Conservation (phyloP, 2,329 filamentous ascomycete genomes). For the Diplocarpon mali region DNA sequence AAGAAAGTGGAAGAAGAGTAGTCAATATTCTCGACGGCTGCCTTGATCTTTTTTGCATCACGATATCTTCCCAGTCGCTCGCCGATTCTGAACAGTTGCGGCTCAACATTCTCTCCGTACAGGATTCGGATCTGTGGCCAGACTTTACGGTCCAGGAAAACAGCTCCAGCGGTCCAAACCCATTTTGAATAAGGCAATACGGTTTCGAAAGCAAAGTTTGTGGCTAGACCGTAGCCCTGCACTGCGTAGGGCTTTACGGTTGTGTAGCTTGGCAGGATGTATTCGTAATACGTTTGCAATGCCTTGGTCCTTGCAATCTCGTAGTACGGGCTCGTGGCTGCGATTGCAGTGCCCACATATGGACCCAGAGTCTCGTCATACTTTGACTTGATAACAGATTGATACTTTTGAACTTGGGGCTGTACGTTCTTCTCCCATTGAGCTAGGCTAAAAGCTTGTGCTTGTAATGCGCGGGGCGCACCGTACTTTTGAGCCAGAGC, state of each 20-base stretch:
- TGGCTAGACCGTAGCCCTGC: conserved; percentile 55
- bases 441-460: conserved; percentile 50
- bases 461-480: conserved; percentile 59
- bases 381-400: conserved; percentile 46
- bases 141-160: conserved; percentile 64
- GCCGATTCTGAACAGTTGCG: conserved; percentile 84
- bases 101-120: conserved; percentile 88
- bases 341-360: conserved; percentile 52
- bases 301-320: conserved; percentile 50
- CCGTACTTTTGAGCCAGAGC: conserved; percentile 61
- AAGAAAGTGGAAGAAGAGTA: conserved; percentile 25
- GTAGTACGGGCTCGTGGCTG: conserved; percentile 60
- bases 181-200: conserved; percentile 62
- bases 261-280: conserved; percentile 65
- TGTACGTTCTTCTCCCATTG: conserved; percentile 74
- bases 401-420: conserved; percentile 60
- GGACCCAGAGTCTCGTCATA: conserved; percentile 66
- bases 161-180: conserved; percentile 56
- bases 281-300: conserved; percentile 57
- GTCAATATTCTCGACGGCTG: conserved; percentile 44
- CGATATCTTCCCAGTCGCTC: conserved; percentile 72
- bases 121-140: conserved; percentile 73
- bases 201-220: conserved; percentile 55
- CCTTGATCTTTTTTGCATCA: conserved; percentile 50
- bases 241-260: conserved; percentile 63